Percentiles rank a stretch among this genome's conserved stretches.
These are phyloP conservation scores for Hapsidospora chrysogenum DNA, from an alignment of 495 filamentous ascomycete genomes.

Conservation along the genomic window DNA sequence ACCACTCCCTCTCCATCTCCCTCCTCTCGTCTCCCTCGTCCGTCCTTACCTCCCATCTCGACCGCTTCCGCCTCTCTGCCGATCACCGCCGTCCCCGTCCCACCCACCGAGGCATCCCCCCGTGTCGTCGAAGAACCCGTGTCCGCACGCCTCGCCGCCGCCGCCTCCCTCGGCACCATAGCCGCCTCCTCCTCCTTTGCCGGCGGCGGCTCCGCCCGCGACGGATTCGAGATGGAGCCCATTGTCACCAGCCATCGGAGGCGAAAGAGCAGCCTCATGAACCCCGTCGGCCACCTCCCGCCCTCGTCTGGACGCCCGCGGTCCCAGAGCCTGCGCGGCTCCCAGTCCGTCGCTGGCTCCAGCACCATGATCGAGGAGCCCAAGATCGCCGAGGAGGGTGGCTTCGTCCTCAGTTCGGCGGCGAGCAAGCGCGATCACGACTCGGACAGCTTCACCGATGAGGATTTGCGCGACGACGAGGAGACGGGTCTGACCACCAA, in stretches of 20 bases:
- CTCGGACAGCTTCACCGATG: conserved; percentile 32
- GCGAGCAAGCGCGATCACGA: conserved; percentile 7
- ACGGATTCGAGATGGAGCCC: conserved; percentile 30
- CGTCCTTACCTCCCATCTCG: not conserved
- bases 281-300: conserved; percentile 8
- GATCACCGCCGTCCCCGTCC: not conserved
- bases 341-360: conserved; percentile 16
- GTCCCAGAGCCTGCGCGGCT: conserved; percentile 29
- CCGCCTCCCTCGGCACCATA: not conserved
- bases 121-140: not conserved
- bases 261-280: conserved; percentile 41
- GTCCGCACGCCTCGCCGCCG: not conserved
- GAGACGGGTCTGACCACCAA: conserved; percentile 68
- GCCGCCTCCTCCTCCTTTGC: not conserved
- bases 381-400: conserved; percentile 24
- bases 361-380: conserved; percentile 18
- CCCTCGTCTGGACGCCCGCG: conserved; percentile 8
- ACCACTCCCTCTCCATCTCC: no score
- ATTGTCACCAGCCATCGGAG: conserved; percentile 34
- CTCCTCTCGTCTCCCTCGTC: not conserved
- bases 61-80: no score
- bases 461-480: conserved; percentile 73
- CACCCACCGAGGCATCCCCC: not conserved
- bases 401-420: conserved; percentile 3
- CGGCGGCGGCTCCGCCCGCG: not conserved